phyloP scores from a whole-genome alignment of 108 stramenopile genomes.

The Conticribra guillardii region DNA sequence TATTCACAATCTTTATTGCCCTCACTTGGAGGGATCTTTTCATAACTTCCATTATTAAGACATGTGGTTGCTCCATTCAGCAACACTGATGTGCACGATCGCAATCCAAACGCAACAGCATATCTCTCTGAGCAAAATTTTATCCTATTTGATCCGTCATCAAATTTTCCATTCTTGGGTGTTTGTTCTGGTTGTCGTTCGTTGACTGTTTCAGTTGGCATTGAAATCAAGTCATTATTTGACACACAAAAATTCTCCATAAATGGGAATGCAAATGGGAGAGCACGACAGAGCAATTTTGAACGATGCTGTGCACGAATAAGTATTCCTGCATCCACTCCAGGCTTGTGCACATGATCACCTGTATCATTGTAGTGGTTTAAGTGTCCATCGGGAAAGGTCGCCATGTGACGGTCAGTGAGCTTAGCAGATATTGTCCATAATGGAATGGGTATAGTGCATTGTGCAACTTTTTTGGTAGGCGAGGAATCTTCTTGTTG shows the following conservation, averaged over 20 bases:
- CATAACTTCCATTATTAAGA: neutral
- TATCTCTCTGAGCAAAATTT: neutral
- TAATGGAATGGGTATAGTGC: constrained; percentile 15
- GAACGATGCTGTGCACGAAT: constrained; percentile 49
- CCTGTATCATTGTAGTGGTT: no score
- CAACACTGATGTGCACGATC: constrained; percentile 40
- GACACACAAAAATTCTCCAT: neutral
- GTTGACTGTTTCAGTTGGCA: neutral
- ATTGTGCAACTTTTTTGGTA: neutral
- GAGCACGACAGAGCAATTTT: constrained; percentile 14
- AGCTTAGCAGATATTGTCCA: constrained; percentile 16
- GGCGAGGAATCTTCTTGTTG: neutral
- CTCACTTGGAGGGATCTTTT: no score
- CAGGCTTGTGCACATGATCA: no score
- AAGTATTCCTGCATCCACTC: constrained; percentile 42
- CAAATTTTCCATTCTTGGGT: no score
- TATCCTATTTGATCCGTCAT: neutral
- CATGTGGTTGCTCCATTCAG: constrained; percentile 10
- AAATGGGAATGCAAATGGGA: constrained; percentile 56
- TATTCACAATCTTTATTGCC: no score
- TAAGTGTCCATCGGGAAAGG: constrained; percentile 21
- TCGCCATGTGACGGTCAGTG: constrained; percentile 22
- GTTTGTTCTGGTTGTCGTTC: neutral
- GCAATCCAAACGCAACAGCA: constrained; percentile 22
- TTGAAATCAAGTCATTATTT: no score